Evolutionary conservation across 352 stramenopile species (phyloP).

Genomic region (Blastocystis sp.): DNA sequence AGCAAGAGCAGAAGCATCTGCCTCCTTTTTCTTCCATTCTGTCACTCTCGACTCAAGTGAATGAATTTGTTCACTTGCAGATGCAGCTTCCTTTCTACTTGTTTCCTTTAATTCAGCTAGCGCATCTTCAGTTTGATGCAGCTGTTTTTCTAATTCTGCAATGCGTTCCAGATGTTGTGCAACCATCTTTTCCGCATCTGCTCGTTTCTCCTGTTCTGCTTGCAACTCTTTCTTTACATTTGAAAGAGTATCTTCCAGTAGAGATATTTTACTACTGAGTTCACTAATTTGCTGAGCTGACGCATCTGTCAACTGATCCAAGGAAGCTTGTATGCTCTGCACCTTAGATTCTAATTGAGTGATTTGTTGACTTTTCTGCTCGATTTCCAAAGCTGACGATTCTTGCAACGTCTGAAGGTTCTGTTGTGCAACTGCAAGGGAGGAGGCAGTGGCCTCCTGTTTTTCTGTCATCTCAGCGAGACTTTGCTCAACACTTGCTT

Average conservation of each 20-base stretch:
- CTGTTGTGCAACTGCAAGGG: neutral
- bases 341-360: neutral
- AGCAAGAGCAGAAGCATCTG: neutral
- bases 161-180: neutral
- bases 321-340: neutral
- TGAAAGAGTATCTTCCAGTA: neutral
- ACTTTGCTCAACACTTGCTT: neutral
- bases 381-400: neutral
- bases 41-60: neutral
- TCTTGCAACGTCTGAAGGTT: neutral
- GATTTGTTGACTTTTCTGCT: neutral
- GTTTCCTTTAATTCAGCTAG: neutral
- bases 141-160: neutral
- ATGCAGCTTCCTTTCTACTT: neutral
- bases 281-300: neutral
- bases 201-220: neutral
- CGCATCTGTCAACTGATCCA: conserved; percentile 16
- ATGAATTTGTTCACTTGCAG: neutral
- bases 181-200: neutral
- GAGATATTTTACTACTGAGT: neutral
- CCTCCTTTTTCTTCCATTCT: neutral
- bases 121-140: neutral
- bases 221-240: neutral
- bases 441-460: neutral
- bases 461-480: neutral